Base-by-base conservation (phyloP, 257 asterid species). In the Nicotiana undulata region DNA sequence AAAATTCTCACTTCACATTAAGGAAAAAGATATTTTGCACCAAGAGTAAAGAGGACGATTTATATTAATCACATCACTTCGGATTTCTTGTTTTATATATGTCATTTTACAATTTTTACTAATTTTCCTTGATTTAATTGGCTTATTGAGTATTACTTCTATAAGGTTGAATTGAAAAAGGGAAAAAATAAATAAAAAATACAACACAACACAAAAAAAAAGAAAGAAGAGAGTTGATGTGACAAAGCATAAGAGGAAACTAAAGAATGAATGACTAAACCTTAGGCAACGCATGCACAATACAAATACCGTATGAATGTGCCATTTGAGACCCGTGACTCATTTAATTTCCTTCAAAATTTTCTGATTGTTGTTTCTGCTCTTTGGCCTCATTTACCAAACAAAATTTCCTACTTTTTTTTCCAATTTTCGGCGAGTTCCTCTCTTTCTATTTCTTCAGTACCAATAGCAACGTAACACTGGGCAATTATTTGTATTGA, bases 341-440 rank as follows among this genome's bases (percentile, higher is more conserved):
- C 16, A 22, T n/a, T n/a, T 15, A 6, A 0, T 49, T 74, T 15
- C 16, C 60, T 7, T 51, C 55, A 51, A 3, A 51, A 51, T 51
- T 51, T 26, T 49, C 29, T 61, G 37, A 70, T 83, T 66, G 79
- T 44, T 20, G 3, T 20, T 37, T 67, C 11, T 20, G 56, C 32
- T 0, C 20, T 46, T 72, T 83, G 86, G 74, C 76, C 26, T 64
- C 52, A 78, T 79, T 86, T 80, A 82, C 86, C 89, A 78, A 82
- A 81, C 84, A 65, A 65, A 64, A 53, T 24, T 58, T 80, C 44
- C 32, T 40, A n/a, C 12, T 15, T 11, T 24, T 11, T 5, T 16
- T 22, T 24, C 77, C 81, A 63, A 76, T 72, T 78, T 77, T 81
- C 70, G 77, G 86, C 15, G 59, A 68, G 12, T 81, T 4, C 0